phyloP scores from a whole-genome alignment of 2,329 filamentous ascomycete species.

The Rutstroemia sp. region DNA sequence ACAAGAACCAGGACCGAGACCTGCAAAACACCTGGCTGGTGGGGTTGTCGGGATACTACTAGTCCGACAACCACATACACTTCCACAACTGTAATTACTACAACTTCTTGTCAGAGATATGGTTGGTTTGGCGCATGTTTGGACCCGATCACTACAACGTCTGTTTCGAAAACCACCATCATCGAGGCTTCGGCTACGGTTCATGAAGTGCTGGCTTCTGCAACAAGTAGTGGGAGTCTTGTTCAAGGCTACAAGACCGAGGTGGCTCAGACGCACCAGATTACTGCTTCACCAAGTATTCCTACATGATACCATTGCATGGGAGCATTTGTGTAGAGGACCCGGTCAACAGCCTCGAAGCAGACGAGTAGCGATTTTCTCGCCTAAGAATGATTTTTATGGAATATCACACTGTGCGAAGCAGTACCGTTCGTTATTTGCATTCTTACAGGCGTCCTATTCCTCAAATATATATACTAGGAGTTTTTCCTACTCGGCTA shows the following conservation, averaged over 20 bases:
- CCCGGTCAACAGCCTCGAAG: too few species aligned
- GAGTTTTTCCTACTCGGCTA: too few species aligned
- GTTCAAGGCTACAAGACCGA: background rate
- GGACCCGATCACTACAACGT: background rate
- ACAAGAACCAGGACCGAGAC: slow-evolving; percentile 68
- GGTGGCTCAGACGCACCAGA: background rate
- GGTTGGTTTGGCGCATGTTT: slow-evolving; percentile 10
- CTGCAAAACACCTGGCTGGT: slow-evolving; percentile 86
- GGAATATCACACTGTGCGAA: too few species aligned
- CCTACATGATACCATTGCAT: background rate
- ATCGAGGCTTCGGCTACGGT: slow-evolving; percentile 3
- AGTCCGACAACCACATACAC: slow-evolving; percentile 27
- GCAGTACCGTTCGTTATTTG: too few species aligned
- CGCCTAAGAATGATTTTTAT: too few species aligned
- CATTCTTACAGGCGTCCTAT: too few species aligned
- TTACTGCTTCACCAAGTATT: background rate
- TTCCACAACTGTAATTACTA: slow-evolving; percentile 12
- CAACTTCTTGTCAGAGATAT: slow-evolving; percentile 13
- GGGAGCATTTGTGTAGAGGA: too few species aligned
- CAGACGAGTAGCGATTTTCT: too few species aligned
- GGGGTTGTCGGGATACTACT: slow-evolving; percentile 34
- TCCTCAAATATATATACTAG: too few species aligned
- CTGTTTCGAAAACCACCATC: slow-evolving; percentile 6
- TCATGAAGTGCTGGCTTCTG: background rate
- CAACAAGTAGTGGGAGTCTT: background rate